phyloP scores from a whole-genome alignment of 2,329 filamentous ascomycete species.

The Aspergillus pseudotamarii region DNA sequence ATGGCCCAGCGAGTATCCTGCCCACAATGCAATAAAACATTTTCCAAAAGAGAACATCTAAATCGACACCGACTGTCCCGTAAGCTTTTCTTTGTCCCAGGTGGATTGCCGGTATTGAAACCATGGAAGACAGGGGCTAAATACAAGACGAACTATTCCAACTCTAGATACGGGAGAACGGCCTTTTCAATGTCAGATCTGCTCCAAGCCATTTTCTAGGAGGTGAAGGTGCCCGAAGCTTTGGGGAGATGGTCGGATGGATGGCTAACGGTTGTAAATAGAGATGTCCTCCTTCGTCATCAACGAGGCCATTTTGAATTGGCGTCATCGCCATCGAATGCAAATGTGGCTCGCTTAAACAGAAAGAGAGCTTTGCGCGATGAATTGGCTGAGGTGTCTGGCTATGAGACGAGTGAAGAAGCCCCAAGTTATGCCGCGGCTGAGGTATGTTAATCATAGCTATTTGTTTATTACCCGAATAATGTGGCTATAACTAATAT shows the following conservation, averaged over 20 bases:
- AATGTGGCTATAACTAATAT: background rate
- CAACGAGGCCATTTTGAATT: background rate
- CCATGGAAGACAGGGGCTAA: background rate
- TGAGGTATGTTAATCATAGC: background rate
- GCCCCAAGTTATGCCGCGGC: background rate
- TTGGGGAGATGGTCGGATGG: background rate
- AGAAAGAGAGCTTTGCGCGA: background rate
- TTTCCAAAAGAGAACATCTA: constrained; percentile 1
- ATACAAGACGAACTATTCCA: background rate
- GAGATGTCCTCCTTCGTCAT: constrained; percentile 1
- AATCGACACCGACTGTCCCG: constrained; percentile 1
- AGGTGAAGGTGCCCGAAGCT: background rate
- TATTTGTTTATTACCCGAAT: background rate
- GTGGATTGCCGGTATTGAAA: background rate
- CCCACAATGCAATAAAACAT: constrained; percentile 1
- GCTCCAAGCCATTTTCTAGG: background rate
- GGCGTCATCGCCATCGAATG: background rate
- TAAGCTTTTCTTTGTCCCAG: background rate
- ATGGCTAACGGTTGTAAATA: background rate
- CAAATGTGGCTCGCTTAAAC: background rate
- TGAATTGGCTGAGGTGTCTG: background rate
- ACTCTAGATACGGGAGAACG: background rate
- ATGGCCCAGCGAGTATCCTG: background rate
- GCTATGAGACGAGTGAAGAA: background rate
- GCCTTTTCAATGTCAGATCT: background rate